These are phyloP conservation scores for Collybiopsis luxurians DNA, from an alignment of 768 basidiomycete species.

Conservation along the genomic window DNA sequence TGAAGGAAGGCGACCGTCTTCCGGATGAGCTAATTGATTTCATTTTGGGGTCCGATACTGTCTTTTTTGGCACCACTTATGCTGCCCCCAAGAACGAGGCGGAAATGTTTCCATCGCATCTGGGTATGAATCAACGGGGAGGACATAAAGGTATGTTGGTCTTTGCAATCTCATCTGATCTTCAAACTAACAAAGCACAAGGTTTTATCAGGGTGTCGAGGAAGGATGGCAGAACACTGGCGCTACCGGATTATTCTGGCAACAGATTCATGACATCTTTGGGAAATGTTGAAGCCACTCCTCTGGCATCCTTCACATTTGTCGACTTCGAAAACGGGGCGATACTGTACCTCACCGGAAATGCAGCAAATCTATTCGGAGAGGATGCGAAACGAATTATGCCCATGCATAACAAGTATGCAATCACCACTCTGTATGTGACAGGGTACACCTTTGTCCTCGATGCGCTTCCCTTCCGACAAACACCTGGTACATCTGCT, in stretches of 20 bases:
- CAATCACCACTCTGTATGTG: constrained; percentile 44
- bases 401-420: constrained; percentile 43
- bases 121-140: constrained; percentile 64
- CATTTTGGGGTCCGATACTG: constrained; percentile 48
- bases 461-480: constrained; percentile 53
- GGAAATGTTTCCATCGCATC: constrained; percentile 47
- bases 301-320: constrained; percentile 57
- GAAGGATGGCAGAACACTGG: constrained; percentile 50
- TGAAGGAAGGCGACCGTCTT: constrained; percentile 37
- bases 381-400: constrained; percentile 47
- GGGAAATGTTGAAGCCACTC: constrained; percentile 58
- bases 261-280: constrained; percentile 64
- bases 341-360: constrained; percentile 62
- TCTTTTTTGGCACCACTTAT: constrained; percentile 56
- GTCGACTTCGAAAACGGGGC: constrained; percentile 50
- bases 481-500: constrained; percentile 27
- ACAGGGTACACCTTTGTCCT: constrained; percentile 54
- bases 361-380: constrained; percentile 48
- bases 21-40: constrained; percentile 48
- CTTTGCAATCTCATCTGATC: constrained; percentile 7
- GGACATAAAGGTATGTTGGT: constrained; percentile 29
- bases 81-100: constrained; percentile 34
- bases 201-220: constrained; percentile 61
- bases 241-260: constrained; percentile 62
- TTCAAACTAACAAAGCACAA: constrained; percentile 10